These are phyloP conservation scores for Salix viminalis DNA, from an alignment of 345 rosid species.

Conservation along the genomic window DNA sequence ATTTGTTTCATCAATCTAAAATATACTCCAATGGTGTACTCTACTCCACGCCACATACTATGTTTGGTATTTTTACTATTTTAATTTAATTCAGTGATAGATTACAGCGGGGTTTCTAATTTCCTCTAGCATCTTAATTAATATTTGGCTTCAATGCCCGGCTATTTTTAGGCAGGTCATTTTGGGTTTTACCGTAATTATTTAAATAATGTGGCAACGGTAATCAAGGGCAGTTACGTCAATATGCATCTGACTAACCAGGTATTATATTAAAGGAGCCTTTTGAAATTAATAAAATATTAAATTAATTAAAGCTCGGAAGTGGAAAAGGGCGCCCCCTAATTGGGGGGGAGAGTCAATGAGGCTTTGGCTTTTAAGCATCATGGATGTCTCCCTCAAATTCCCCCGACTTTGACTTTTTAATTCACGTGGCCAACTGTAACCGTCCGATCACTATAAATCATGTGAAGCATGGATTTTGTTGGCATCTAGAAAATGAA, in stretches of 20 bases:
- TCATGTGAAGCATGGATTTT: background rate
- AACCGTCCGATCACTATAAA: background rate
- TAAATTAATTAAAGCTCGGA: constrained; percentile 3
- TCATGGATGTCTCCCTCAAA: constrained; percentile 13
- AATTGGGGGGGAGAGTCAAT: background rate
- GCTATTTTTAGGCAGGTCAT: too few species aligned
- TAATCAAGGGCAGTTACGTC: constrained; percentile 13
- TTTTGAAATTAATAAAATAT: background rate
- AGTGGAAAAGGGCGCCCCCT: background rate
- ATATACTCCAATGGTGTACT: too few species aligned
- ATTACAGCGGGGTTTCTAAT: too few species aligned
- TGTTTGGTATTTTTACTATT: too few species aligned
- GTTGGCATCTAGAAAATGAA: background rate
- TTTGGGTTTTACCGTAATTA: background rate
- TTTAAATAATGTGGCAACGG: constrained; percentile 11
- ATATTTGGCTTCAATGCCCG: too few species aligned
- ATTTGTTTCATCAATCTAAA: too few species aligned
- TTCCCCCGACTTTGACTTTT: background rate
- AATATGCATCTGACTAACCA: background rate
- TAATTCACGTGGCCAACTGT: background rate
- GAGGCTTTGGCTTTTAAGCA: constrained; percentile 34
- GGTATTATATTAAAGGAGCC: background rate
- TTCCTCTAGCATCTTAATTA: too few species aligned
- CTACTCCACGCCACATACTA: too few species aligned
- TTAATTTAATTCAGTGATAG: too few species aligned